phyloP scores from a whole-genome alignment of 331 rosid genomes.

The Malus hybrid region DNA sequence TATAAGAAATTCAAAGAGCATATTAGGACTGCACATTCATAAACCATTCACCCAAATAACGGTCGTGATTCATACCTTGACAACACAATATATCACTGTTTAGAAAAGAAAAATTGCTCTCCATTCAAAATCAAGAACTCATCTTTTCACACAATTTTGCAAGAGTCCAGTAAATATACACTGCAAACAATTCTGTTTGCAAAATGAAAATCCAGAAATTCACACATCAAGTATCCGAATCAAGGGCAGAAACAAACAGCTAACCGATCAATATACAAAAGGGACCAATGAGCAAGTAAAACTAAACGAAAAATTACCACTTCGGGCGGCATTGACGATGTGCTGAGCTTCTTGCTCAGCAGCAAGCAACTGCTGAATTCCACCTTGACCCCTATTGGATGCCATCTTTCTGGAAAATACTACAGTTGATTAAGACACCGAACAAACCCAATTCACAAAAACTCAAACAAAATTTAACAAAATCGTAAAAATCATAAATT shows the following conservation, averaged over 20 bases:
- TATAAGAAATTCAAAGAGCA: background rate
- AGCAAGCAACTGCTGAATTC: constrained; percentile 83
- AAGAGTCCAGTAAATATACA: background rate
- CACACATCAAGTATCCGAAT: background rate
- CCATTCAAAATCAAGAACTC: background rate
- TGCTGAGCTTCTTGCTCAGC: constrained; percentile 90
- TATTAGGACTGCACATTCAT: background rate
- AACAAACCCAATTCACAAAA: background rate
- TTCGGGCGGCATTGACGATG: constrained; percentile 79
- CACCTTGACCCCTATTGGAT: constrained; percentile 59
- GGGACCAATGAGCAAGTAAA: background rate
- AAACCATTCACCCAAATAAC: background rate
- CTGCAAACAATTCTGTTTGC: background rate
- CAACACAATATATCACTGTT: background rate
- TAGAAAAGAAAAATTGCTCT: background rate
- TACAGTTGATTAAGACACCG: background rate
- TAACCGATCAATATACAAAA: background rate
- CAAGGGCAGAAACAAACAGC: background rate
- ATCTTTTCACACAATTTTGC: background rate
- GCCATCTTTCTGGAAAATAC: background rate
- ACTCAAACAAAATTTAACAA: background rate
- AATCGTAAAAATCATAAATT: background rate
- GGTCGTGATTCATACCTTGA: background rate
- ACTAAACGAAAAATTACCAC: constrained; percentile 33
- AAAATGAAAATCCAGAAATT: background rate